phyloP scores from a whole-genome alignment of 2,329 filamentous ascomycete species.

The Phyllosticta citriasiana region DNA sequence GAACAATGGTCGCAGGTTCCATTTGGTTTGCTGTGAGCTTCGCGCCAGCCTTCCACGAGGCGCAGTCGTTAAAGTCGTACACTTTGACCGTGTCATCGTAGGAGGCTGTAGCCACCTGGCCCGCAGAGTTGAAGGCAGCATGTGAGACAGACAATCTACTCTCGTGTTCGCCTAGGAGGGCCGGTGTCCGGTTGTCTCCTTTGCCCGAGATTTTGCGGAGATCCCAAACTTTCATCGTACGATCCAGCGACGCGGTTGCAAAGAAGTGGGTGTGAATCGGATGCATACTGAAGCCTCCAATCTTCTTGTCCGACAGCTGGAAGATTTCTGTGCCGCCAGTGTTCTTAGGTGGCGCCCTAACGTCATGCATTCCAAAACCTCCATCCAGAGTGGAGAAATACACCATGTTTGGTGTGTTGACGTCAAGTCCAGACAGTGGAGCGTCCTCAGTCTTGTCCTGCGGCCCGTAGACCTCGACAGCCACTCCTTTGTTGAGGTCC shows the following conservation, averaged over 20 bases:
- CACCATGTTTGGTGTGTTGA: constrained; percentile 60
- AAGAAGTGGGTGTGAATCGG: constrained; percentile 71
- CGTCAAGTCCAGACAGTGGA: constrained; percentile 75
- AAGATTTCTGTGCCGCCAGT: constrained; percentile 50
- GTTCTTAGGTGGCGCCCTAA: constrained; percentile 48
- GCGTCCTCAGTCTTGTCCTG: constrained; percentile 58
- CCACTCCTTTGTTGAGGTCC: constrained; percentile 70
- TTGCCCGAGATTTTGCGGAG: constrained; percentile 64
- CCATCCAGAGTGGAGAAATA: constrained; percentile 85
- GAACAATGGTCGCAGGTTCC: constrained; percentile 57
- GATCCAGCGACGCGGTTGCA: constrained; percentile 81
- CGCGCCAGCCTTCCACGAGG: constrained; percentile 44
- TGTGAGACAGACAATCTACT: constrained; percentile 83
- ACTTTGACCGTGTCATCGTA: constrained; percentile 96
- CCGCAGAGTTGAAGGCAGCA: constrained; percentile 76
- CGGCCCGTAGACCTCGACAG: constrained; percentile 73
- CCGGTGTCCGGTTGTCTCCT: constrained; percentile 50
- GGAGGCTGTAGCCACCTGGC: constrained; percentile 80
- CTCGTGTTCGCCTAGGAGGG: constrained; percentile 68
- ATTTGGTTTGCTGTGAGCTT: constrained; percentile 53
- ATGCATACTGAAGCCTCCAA: constrained; percentile 83
- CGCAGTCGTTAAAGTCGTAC: constrained; percentile 56
- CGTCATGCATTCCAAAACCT: constrained; percentile 69
- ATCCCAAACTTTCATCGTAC: constrained; percentile 89
- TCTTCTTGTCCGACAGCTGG: constrained; percentile 80